phyloP scores from a whole-genome alignment of 441 rosid genomes.

The Codiaeum variegatum region DNA sequence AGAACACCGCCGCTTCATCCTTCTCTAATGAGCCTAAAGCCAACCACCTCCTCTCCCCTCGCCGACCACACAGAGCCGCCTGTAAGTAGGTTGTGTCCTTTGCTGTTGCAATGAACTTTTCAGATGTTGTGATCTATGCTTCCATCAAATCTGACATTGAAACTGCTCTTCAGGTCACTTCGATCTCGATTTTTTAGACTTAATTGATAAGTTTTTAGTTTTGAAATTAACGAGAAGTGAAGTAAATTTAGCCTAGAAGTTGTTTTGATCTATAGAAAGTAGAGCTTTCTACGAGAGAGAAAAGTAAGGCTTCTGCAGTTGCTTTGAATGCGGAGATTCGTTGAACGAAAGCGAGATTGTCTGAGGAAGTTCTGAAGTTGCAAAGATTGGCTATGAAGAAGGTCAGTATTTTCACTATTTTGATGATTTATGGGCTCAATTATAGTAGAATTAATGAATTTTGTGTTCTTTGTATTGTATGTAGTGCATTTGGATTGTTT shows the following conservation, averaged over 20 bases:
- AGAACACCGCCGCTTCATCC: too few species aligned
- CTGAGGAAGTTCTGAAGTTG: conserved; percentile 86
- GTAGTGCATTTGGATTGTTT: not conserved
- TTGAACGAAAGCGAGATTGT: conserved; percentile 75
- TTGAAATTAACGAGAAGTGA: conserved; percentile 6
- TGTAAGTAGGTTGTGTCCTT: not conserved
- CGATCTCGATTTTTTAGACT: conserved; percentile 13
- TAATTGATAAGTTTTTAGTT: not conserved
- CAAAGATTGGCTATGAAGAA: conserved; percentile 89
- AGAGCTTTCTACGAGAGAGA: conserved; percentile 73
- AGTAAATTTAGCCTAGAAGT: not conserved
- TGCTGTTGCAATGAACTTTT: not conserved
- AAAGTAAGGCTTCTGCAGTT: conserved; percentile 74
- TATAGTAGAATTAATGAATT: not conserved
- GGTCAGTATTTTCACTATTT: conserved; percentile 35
- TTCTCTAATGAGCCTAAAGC: too few species aligned
- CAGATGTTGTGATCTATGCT: conserved; percentile 36
- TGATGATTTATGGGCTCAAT: not conserved
- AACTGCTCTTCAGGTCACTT: conserved; percentile 66
- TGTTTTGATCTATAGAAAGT: conserved; percentile 55
- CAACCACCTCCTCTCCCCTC: too few species aligned
- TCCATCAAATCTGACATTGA: conserved; percentile 67
- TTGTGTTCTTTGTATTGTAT: not conserved
- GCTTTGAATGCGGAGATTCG: conserved; percentile 92
- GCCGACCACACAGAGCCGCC: too few species aligned